Conservation (phyloP, 2,329 filamentous ascomycete species). For the Boeremia lycopersici region DNA sequence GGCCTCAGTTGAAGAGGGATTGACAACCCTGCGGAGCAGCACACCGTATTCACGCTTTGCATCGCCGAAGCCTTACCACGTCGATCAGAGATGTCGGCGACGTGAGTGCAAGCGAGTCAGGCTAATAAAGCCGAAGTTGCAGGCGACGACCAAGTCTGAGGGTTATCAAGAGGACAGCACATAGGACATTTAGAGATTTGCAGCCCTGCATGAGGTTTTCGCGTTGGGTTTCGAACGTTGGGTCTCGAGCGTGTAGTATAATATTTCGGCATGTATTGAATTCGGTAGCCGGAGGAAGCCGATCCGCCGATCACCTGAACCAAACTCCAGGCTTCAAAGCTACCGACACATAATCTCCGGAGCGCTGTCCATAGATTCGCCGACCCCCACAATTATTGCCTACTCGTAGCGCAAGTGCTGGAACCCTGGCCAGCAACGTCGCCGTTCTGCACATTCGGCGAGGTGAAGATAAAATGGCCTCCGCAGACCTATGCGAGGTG, state of each 20-base stretch:
- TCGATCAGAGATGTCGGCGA: constrained; percentile 5
- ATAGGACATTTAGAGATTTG: background rate
- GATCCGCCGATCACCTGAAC: background rate
- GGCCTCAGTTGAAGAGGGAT: background rate
- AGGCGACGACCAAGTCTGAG: background rate
- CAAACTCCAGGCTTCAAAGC: background rate
- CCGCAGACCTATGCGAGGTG: background rate
- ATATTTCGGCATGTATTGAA: background rate
- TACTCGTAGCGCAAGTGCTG: background rate
- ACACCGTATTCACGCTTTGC: background rate
- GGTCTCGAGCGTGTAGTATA: background rate
- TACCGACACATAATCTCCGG: constrained; percentile 12
- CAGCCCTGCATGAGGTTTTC: too few relatives aligned
- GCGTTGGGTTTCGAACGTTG: background rate
- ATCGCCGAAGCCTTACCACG: background rate
- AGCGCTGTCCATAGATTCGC: constrained; percentile 6
- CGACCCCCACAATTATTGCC: background rate
- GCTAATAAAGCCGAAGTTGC: background rate
- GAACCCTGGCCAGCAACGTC: background rate
- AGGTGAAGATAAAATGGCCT: background rate
- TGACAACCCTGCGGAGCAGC: background rate
- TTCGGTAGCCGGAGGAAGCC: background rate
- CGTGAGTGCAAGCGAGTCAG: background rate
- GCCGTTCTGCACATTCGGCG: constrained; percentile 7
- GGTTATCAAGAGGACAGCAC: background rate